Evolutionary conservation across 257 asterid genomes (phyloP), one percentile per base, ranked within the genome.

Genomic region (Salvia miltiorrhiza): DNA sequence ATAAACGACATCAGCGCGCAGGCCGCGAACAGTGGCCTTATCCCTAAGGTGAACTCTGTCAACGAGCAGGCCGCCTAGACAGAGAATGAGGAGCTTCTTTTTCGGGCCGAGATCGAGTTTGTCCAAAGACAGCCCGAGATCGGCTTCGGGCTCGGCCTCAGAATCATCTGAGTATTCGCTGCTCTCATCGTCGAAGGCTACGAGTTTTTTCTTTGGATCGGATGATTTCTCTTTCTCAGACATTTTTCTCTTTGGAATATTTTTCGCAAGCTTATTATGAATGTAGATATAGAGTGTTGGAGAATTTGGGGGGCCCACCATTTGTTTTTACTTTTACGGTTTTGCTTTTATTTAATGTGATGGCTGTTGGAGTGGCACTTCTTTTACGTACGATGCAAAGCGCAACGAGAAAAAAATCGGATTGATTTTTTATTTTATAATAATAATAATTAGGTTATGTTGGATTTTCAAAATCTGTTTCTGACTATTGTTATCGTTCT

Each of bases 31-130:
- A 16, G 44, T 54, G 19, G n/a, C 43, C 67, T 53, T 40, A 1
- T 73, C 24, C 58, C 24, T 37, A 0, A 58, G 4, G 45, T 79
- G 84, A 3, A 80, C 89, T 74, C 91, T 53, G 50, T 78, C 21
- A 3, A 78, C 88, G 13, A 88, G 73, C 8, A 86, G 63, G 9
- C 88, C 93, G 20, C 88, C 89, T 0, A 86, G 76, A 67, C 82
- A 78, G 2, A 89, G 83, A 32, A 86, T 83, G 1, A 89, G 71
- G 19, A 89, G 88, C 59, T 89, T 85, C 81, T 87, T 84, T 1
- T 74, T 70, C 4, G 87, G 88, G 44, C 90, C 90, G 37, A 85
- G 85, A 50, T 54, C 67, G 17, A 87, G 76, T 12, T 85, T 87
- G 1, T 69, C 84, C 55, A 85, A 11, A 5, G 79, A 26, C 65